These are phyloP conservation scores for Antitrichia curtipendula DNA, from an alignment of 225 moss, liverwort and hornwort genomes.

Conservation along the genomic window DNA sequence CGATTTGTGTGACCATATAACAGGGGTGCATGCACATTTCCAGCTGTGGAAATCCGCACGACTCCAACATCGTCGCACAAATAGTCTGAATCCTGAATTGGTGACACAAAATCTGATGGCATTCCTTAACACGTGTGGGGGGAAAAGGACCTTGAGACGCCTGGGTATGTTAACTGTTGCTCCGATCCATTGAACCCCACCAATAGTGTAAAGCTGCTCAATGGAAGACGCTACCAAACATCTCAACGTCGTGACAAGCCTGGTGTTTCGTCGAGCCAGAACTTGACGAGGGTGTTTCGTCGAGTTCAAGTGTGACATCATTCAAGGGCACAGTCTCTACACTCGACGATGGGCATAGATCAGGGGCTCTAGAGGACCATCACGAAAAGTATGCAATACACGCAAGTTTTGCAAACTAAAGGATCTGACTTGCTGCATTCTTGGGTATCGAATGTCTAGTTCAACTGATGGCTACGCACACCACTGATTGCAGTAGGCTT, in stretches of 20 bases:
- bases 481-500: not conserved
- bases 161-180: not conserved
- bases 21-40: not conserved
- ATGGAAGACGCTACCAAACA: too few relatives aligned
- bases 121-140: not conserved
- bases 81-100: not conserved
- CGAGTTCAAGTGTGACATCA: not conserved
- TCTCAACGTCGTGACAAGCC: not conserved
- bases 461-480: constrained; percentile 31
- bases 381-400: not conserved
- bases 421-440: not conserved
- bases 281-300: not conserved
- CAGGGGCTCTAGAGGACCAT: not conserved
- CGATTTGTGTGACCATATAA: too few relatives aligned
- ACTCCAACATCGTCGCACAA: not conserved
- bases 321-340: not conserved
- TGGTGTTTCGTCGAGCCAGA: not conserved
- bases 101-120: too few relatives aligned
- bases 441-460: not conserved
- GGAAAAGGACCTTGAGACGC: too few relatives aligned
- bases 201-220: not conserved
- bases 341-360: not conserved
- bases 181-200: not conserved
- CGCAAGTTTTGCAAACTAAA: not conserved
- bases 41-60: not conserved